Evolutionary conservation across 1,139 yeast genomes (phyloP), one percentile per base, ranked within the genome.

Genomic region (Geotrichum citri-aurantii): DNA sequence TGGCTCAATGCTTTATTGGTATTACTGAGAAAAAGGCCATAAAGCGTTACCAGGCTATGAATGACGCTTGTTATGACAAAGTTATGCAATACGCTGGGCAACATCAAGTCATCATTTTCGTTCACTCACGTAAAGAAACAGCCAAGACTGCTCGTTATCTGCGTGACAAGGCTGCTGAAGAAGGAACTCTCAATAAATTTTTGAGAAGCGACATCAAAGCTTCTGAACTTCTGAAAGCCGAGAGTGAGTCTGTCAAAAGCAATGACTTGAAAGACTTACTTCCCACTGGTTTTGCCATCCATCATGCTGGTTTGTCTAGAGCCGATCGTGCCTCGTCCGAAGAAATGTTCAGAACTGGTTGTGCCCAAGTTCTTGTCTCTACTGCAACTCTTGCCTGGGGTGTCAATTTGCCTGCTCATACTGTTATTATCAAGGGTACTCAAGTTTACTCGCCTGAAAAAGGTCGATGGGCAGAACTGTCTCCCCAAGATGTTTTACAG

Each of bases 331-430:
- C 85, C 5, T 78, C 84, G 1, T 84, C 92, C 0, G 99, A 93
- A 72, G 93, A 88, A 66, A 75, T 89, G 51, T 93, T 93, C 75
- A 92, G 96, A 0, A 93, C 85, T 63, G 97, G 98, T 2, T 84
- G 86, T 59, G 74, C 90, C 29, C 85, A 84, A 66, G 90, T 92
- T 1, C 77, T 93, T 56, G 95, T 92, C 1, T 90, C 96, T 0
- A 93, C 99, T 0, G 96, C 98, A 0, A 93, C 99, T 0, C 80
- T 93, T 63, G 98, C 99, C 0, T 93, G 98, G 99, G 99, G 99
- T 79, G 98, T 93, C 46, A 93, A 93, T 69, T 79, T 93, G 59
- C 99, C 99, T 0, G 98, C 98, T 0, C 97, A 93, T 66, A 90
- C 97, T 0, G 99, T 93, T 31, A 85, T 93, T 31, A 88, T 93